Conservation (phyloP, 2,329 filamentous ascomycete genomes). For the Zasmidium cellare region DNA sequence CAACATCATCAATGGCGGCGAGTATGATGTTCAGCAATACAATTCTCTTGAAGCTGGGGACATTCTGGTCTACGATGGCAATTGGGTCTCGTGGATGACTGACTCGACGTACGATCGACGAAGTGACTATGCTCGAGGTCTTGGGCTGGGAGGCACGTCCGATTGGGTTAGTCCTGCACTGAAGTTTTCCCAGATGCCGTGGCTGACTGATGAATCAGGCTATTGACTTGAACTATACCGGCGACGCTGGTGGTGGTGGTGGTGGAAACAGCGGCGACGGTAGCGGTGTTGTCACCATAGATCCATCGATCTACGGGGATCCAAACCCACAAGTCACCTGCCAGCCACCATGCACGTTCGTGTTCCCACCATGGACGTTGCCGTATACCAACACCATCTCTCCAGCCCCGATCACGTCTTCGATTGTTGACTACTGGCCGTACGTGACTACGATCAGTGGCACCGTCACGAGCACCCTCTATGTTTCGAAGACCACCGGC, state of each 20-base stretch:
- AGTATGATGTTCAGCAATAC: constrained; percentile 10
- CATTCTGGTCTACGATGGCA: constrained; percentile 9
- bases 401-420: constrained; percentile 11
- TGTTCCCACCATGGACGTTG: constrained; percentile 13
- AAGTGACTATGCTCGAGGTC: constrained; percentile 4
- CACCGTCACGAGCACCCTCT: constrained; percentile 7
- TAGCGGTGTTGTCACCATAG: constrained; percentile 10
- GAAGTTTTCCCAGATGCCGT: too few species aligned
- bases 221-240: constrained; percentile 8
- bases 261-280: constrained; percentile 1
- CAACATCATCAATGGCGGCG: constrained; percentile 28
- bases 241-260: not conserved
- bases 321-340: constrained; percentile 10
- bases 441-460: constrained; percentile 7
- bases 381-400: constrained; percentile 14
- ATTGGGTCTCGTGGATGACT: constrained; percentile 13
- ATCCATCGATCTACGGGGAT: constrained; percentile 11
- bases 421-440: constrained; percentile 8
- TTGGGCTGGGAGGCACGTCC: constrained; percentile 5
- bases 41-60: constrained; percentile 3
- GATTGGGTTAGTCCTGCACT: constrained; percentile 2
- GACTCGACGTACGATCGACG: constrained; percentile 4
- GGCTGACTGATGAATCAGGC: not conserved
- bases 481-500: constrained; percentile 6
- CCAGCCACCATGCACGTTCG: constrained; percentile 15